Percentiles rank a stretch among this genome's conserved stretches.
Conservation (phyloP, 2,329 filamentous ascomycete genomes). For the Aspergillus sp. region DNA sequence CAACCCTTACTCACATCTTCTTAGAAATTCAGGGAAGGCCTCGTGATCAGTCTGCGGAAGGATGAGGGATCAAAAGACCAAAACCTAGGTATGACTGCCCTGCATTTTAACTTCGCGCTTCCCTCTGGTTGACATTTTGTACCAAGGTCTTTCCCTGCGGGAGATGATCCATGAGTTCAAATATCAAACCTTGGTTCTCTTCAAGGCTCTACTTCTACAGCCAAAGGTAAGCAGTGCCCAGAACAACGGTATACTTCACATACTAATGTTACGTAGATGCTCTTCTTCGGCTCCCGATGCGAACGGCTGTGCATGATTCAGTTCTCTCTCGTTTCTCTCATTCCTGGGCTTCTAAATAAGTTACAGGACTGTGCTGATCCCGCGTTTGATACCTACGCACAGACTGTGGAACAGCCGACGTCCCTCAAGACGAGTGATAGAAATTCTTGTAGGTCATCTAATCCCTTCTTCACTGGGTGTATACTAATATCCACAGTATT, state of each 20-base stretch:
- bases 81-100: slow-evolving; percentile 70
- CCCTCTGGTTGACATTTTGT: slow-evolving; percentile 15
- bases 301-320: slow-evolving; percentile 97
- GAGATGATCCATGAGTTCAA: slow-evolving; percentile 94
- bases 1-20: slow-evolving; percentile 20
- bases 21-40: slow-evolving; percentile 82
- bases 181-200: slow-evolving; percentile 87
- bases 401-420: slow-evolving; percentile 72
- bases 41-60: slow-evolving; percentile 61
- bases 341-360: slow-evolving; percentile 86
- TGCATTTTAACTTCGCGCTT: background rate
- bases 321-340: slow-evolving; percentile 92
- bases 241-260: background rate
- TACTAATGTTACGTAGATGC: slow-evolving; percentile 65
- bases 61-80: slow-evolving; percentile 78
- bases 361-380: slow-evolving; percentile 96
- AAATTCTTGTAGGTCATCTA: slow-evolving; percentile 61
- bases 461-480: background rate
- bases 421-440: slow-evolving; percentile 90
- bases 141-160: slow-evolving; percentile 68
- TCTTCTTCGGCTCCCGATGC: slow-evolving; percentile 97
- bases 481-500: slow-evolving; percentile 59
- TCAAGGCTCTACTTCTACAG: slow-evolving; percentile 91
- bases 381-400: slow-evolving; percentile 81
- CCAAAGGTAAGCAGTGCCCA: slow-evolving; percentile 68